Percentiles rank a stretch among this genome's conserved stretches.
Conservation (phyloP, 2,329 filamentous ascomycete genomes). For the Ophiocordyceps camponoti-leonardi region DNA sequence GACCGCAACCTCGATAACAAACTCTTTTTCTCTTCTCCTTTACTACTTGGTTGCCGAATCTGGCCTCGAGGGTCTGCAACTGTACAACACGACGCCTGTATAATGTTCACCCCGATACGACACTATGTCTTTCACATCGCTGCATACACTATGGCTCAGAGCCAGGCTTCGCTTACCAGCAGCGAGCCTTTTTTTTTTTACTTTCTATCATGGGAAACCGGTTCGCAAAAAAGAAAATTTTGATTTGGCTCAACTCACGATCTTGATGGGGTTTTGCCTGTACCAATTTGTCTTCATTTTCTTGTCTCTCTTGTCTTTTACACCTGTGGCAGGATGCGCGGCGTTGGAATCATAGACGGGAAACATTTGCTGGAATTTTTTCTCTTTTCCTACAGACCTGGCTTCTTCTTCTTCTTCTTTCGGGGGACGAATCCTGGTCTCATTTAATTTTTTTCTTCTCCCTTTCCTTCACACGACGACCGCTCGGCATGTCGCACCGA, state of each 20-base stretch:
- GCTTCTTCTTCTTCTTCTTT: background rate
- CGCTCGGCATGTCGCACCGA: too few relatives aligned
- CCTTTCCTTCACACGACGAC: background rate
- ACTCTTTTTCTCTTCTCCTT: slow-evolving; percentile 6
- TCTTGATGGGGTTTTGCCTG: background rate
- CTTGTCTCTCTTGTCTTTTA: too few relatives aligned
- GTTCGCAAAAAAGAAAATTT: slow-evolving; percentile 2
- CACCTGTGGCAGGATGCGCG: slow-evolving; percentile 7
- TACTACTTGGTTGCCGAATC: too few relatives aligned
- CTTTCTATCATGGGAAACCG: slow-evolving; percentile 4
- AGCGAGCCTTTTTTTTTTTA: slow-evolving; percentile 8
- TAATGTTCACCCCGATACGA: slow-evolving; percentile 9
- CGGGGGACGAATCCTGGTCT: too few relatives aligned
- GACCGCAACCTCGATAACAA: slow-evolving; percentile 21
- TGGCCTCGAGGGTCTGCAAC: slow-evolving; percentile 6
- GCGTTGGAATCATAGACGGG: slow-evolving; percentile 18
- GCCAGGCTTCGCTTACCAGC: slow-evolving; percentile 21
- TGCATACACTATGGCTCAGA: slow-evolving; percentile 18
- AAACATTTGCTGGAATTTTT: slow-evolving; percentile 1
- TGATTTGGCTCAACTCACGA: slow-evolving; percentile 1
- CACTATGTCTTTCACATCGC: slow-evolving; percentile 9
- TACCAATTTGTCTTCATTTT: background rate
- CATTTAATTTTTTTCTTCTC: background rate
- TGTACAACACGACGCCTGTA: slow-evolving; percentile 5
- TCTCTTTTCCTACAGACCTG: background rate